A percentile compares a stretch with the other conserved stretches of the same genome.
Conservation (phyloP, 2,329 filamentous ascomycete genomes). For the Chrysosporium keratinophilum region DNA sequence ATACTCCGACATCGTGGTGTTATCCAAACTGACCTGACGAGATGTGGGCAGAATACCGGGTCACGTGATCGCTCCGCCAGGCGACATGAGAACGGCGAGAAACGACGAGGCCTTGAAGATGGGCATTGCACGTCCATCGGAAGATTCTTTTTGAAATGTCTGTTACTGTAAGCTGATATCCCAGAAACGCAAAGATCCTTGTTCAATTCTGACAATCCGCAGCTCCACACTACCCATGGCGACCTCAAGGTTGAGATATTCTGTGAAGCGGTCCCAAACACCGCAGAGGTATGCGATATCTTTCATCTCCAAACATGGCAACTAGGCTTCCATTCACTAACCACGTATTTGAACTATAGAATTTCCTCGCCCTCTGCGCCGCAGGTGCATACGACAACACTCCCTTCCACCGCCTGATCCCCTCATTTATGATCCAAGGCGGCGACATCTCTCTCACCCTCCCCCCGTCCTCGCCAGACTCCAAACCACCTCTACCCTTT, state of each 20-base stretch:
- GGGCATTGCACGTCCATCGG: neutral
- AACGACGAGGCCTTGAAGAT: neutral
- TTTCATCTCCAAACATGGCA: neutral
- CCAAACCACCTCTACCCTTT: constrained; percentile 32
- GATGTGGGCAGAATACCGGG: neutral
- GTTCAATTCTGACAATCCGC: neutral
- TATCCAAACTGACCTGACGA: too few species aligned
- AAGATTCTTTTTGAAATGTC: constrained; percentile 10
- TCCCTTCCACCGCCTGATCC: constrained; percentile 54
- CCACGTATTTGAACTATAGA: constrained; percentile 34
- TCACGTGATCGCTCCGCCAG: neutral
- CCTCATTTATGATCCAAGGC: constrained; percentile 55
- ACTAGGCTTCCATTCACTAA: neutral
- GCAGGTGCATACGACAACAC: constrained; percentile 50
- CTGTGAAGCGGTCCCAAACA: constrained; percentile 88
- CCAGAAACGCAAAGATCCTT: neutral
- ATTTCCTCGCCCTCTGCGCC: constrained; percentile 57
- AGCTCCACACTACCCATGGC: constrained; percentile 76
- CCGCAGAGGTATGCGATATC: constrained; percentile 56
- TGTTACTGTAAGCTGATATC: constrained; percentile 13
- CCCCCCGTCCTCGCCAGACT: constrained; percentile 34
- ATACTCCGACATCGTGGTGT: too few species aligned
- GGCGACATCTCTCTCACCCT: constrained; percentile 42
- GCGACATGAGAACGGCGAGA: neutral
- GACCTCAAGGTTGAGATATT: constrained; percentile 94